phyloP scores from a whole-genome alignment of 305 asterid species.

The Ilex paraguariensis region DNA sequence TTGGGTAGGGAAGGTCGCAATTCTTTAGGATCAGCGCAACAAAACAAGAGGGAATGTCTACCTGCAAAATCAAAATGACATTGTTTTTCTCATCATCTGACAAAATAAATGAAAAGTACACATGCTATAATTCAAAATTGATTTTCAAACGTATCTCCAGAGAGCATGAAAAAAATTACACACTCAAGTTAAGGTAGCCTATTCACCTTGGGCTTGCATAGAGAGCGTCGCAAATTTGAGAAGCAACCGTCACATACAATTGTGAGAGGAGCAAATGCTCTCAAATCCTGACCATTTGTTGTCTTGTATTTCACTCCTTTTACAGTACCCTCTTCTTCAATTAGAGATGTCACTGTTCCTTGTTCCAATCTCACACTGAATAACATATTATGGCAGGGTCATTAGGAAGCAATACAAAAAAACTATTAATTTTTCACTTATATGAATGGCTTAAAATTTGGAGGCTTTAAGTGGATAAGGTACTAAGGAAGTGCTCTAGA shows the following conservation, averaged over 20 bases:
- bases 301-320: conserved; percentile 74
- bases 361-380: conserved; percentile 65
- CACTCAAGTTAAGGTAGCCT: background rate
- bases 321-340: conserved; percentile 55
- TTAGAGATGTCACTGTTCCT: conserved; percentile 71
- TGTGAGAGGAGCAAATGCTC: conserved; percentile 67
- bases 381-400: no score
- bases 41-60: conserved; percentile 62
- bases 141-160: no score
- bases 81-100: no score
- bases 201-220: conserved; percentile 64
- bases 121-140: no score
- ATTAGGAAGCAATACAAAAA: no score
- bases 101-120: no score
- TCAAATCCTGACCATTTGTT: conserved; percentile 45
- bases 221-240: conserved; percentile 65
- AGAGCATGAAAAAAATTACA: no score
- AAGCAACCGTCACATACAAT: conserved; percentile 80
- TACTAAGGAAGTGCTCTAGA: no score
- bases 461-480: no score
- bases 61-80: conserved; percentile 28
- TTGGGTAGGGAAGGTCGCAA: conserved; percentile 56
- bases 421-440: no score
- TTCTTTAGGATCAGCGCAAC: conserved; percentile 72
- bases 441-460: no score